Base-by-base conservation (phyloP, 805 yeast species). In the Candida mattraensis region DNA sequence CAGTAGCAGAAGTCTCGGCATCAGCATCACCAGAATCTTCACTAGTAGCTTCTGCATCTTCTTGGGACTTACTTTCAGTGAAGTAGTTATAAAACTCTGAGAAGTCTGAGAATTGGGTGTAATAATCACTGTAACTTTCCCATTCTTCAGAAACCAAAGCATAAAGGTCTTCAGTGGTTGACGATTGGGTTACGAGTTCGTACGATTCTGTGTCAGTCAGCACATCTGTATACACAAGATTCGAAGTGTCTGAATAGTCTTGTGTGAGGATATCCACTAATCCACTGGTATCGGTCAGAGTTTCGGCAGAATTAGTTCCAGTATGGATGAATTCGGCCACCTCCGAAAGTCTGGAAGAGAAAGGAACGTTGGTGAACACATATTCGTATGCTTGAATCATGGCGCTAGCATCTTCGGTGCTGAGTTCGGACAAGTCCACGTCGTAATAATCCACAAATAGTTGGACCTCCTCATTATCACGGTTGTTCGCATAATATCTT, bases 301-400 rank as follows among this genome's bases (percentile, higher is more conserved):
- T 15, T 14, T 38, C 37, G 18, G 31, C 23, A 5, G 45, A 27
- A 24, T 38, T 37, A 5, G 50, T 42, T 27, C 33, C 34, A 5
- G 43, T 39, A 31, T 39, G 42, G 31, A 42, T 24, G 37, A 26
- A 42, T 10, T 29, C 30, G 16, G 45, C 46, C 32, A 39, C 46
- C 13, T 33, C 18, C n/a, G 28, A 37, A 14, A 45, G 25, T 24
- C 49, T 34, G 16, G 17, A 10, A 7, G 42, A 22, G 15, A 39
- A 45, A 2, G 45, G 46, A 12, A 30, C 46, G 12, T 35, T 33
- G 17, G 49, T 45, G 41, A 38, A 45, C 13, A 45, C 29, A 28
- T 39, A 34, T 9, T 33, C 19, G 23, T 41, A 39, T 3, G 43
- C 45, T 3, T 25, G 32, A 28, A 32, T 29, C 4, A 36, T 37